Evolutionary conservation across 164 flowering plant genomes (phyloP).

Genomic region (Tetracentron sinense): DNA sequence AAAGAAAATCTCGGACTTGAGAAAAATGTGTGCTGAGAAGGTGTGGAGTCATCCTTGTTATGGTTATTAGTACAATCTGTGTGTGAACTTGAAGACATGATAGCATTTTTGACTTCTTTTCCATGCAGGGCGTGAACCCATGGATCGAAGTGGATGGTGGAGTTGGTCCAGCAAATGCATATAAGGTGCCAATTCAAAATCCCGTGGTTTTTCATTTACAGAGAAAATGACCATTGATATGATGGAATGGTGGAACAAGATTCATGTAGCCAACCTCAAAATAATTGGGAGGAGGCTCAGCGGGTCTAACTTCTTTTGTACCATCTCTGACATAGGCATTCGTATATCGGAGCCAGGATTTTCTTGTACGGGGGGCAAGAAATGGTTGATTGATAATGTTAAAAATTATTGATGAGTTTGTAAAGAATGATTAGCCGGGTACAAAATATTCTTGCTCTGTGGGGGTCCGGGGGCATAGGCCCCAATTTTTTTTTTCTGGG

Average conservation of each 20-base stretch:
- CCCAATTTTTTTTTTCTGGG: no score
- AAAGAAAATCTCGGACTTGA: constrained; percentile 90
- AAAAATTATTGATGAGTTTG: no score
- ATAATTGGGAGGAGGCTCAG: no score
- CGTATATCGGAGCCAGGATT: no score
- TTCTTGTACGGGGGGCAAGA: no score
- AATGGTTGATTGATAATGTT: no score
- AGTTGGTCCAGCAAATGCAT: constrained; percentile 85
- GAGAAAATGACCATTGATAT: no score
- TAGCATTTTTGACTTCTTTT: constrained; percentile 2
- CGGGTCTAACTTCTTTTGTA: neutral
- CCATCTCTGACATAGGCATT: no score
- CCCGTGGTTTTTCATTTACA: neutral
- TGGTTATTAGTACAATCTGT: neutral
- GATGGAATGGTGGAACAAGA: neutral
- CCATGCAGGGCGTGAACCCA: constrained; percentile 92
- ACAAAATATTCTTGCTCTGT: no score
- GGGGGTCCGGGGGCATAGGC: no score
- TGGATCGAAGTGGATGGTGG: constrained; percentile 99
- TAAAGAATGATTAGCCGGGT: no score
- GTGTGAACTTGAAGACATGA: neutral
- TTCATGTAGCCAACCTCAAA: neutral
- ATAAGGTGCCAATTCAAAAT: constrained; percentile 52
- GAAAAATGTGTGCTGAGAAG: constrained; percentile 90
- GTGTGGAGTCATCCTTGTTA: constrained; percentile 36